phyloP scores from a whole-genome alignment of 805 yeast species.

The Starmerella khaoyaiensis region DNA sequence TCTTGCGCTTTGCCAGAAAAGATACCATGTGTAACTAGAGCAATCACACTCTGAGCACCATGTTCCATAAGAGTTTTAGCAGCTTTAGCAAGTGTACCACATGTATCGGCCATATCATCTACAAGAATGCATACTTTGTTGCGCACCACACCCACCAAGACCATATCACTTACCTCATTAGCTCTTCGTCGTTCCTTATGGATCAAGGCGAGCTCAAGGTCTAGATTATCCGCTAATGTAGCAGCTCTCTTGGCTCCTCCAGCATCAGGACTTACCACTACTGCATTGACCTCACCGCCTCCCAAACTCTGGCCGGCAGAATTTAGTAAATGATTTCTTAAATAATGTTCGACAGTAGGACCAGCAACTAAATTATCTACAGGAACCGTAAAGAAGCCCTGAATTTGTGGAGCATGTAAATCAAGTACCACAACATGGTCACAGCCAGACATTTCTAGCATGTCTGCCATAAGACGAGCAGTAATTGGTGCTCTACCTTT shows the following conservation, averaged over 20 bases:
- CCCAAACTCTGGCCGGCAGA: slow-evolving; percentile 33
- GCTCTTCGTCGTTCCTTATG: slow-evolving; percentile 94
- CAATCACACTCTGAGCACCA: slow-evolving; percentile 75
- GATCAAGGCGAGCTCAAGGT: slow-evolving; percentile 84
- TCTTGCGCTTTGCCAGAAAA: slow-evolving; percentile 74
- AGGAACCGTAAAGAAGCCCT: slow-evolving; percentile 90
- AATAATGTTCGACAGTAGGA: slow-evolving; percentile 75
- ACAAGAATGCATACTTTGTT: slow-evolving; percentile 72
- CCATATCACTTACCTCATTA: slow-evolving; percentile 90
- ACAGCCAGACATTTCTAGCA: slow-evolving; percentile 88
- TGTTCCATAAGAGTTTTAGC: slow-evolving; percentile 71
- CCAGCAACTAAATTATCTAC: slow-evolving; percentile 94
- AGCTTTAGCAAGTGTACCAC: slow-evolving; percentile 93
- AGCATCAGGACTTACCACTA: slow-evolving; percentile 93
- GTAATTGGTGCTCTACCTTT: slow-evolving; percentile 93
- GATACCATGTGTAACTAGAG: slow-evolving; percentile 92
- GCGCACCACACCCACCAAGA: slow-evolving; percentile 85
- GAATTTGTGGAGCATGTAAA: slow-evolving; percentile 93
- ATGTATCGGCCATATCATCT: slow-evolving; percentile 98
- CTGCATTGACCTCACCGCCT: no score
- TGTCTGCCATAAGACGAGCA: slow-evolving; percentile 83
- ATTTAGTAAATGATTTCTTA: slow-evolving; percentile 42
- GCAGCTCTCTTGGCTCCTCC: slow-evolving; percentile 99
- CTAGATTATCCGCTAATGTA: slow-evolving; percentile 79
- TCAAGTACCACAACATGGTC: slow-evolving; percentile 94